Conservation (phyloP, 768 basidiomycete genomes). For the Mycena metata region DNA sequence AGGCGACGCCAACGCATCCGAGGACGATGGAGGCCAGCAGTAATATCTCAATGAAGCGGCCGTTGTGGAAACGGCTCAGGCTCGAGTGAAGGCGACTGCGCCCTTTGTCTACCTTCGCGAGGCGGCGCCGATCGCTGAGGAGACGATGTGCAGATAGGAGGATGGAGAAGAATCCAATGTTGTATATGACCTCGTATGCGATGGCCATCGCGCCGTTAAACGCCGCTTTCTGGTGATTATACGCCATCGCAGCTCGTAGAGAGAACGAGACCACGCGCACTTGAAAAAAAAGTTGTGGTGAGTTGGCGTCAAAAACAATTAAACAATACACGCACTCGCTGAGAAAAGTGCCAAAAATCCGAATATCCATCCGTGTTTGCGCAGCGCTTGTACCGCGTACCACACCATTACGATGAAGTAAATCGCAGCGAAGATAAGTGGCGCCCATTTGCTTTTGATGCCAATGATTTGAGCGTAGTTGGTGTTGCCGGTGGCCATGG, state of each 20-base stretch:
- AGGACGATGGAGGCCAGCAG: constrained; percentile 25
- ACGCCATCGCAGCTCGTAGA: constrained; percentile 30
- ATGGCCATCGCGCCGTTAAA: constrained; percentile 32
- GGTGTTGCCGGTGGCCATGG: constrained; percentile 15
- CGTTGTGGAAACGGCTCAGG: constrained; percentile 25
- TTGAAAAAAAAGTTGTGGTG: not conserved
- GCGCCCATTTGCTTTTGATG: constrained; percentile 36
- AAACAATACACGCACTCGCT: constrained; percentile 4
- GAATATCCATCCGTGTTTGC: constrained; percentile 20
- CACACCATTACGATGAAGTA: constrained; percentile 28
- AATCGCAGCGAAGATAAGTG: constrained; percentile 33
- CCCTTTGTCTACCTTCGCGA: constrained; percentile 17
- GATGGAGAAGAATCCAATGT: constrained; percentile 36
- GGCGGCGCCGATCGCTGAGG: constrained; percentile 28
- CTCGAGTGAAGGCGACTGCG: not conserved
- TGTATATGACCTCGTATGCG: constrained; percentile 35
- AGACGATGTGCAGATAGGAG: constrained; percentile 36
- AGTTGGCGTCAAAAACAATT: too few species aligned
- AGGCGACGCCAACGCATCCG: constrained; percentile 18
- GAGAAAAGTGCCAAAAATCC: constrained; percentile 28
- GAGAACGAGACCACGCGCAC: constrained; percentile 36
- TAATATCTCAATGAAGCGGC: constrained; percentile 31
- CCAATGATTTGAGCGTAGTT: constrained; percentile 33
- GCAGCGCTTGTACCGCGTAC: constrained; percentile 27
- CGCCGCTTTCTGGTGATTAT: constrained; percentile 30